These are phyloP conservation scores for Stephania cephalantha DNA, from an alignment of 164 flowering plant genomes.

Conservation along the genomic window DNA sequence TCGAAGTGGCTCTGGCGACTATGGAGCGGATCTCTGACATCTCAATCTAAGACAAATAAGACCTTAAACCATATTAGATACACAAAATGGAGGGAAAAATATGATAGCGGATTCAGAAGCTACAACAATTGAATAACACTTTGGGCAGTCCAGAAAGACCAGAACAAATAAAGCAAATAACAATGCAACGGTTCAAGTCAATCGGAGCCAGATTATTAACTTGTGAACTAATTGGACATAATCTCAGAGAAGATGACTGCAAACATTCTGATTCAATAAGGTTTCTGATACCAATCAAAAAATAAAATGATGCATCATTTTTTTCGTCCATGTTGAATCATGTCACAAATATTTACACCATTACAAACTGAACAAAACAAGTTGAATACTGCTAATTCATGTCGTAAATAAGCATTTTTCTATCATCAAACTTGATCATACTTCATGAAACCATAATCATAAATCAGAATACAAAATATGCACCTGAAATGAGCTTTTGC, in stretches of 20 bases:
- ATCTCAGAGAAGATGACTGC: not conserved
- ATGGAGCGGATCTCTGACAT: slow-evolving; percentile 92
- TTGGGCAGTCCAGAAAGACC: no score
- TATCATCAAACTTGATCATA: not conserved
- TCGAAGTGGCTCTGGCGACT: slow-evolving; percentile 53
- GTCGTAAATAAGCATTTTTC: not conserved
- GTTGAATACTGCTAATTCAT: not conserved
- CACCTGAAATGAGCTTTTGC: slow-evolving; percentile 98
- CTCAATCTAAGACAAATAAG: slow-evolving; percentile 52
- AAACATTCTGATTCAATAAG: not conserved
- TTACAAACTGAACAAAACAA: no score
- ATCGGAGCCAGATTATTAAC: not conserved
- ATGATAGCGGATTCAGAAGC: not conserved
- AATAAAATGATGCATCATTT: not conserved
- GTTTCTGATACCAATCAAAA: not conserved
- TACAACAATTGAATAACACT: no score
- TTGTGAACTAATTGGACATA: not conserved
- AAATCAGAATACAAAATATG: not conserved
- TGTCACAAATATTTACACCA: not conserved
- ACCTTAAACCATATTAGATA: slow-evolving; percentile 4
- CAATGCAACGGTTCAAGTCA: not conserved
- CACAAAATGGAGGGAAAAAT: not conserved
- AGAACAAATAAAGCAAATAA: no score
- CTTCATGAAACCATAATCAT: not conserved
- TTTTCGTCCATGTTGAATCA: not conserved